A percentile compares a stretch with the other conserved stretches of the same genome.
These are phyloP conservation scores for Xanthoceras sorbifolium DNA, from an alignment of 345 rosid species.

Conservation along the genomic window DNA sequence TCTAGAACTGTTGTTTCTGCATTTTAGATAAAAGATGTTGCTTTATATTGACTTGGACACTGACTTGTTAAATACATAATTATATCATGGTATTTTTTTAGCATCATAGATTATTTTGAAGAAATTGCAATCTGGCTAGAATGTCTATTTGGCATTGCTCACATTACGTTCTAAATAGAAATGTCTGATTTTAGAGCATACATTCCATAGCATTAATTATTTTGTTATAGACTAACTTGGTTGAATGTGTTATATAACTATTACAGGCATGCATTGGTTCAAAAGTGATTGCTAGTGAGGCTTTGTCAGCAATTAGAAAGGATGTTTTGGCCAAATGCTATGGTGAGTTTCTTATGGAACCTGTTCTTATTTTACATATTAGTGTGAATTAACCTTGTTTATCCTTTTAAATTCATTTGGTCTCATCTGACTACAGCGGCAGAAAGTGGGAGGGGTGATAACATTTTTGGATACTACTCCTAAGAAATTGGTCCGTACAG, in stretches of 20 bases:
- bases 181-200: background rate
- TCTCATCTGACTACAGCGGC: background rate
- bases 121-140: background rate
- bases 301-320: conserved; percentile 89
- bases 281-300: conserved; percentile 93
- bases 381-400: background rate
- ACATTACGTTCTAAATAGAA: conserved; percentile 3
- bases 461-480: background rate
- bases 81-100: background rate
- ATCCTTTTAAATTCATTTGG: background rate
- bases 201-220: background rate
- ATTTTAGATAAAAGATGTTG: background rate
- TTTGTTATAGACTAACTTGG: conserved; percentile 2
- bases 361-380: background rate
- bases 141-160: background rate
- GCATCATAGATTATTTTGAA: background rate
- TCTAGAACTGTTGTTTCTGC: background rate
- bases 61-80: background rate
- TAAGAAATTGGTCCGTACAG: background rate
- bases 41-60: background rate
- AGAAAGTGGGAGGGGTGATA: background rate
- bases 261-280: conserved; percentile 96
- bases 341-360: conserved; percentile 49
- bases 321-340: conserved; percentile 99
- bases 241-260: conserved; percentile 5